phyloP scores from a whole-genome alignment of 768 basidiomycete genomes.

The Macrolepiota dolichaula region DNA sequence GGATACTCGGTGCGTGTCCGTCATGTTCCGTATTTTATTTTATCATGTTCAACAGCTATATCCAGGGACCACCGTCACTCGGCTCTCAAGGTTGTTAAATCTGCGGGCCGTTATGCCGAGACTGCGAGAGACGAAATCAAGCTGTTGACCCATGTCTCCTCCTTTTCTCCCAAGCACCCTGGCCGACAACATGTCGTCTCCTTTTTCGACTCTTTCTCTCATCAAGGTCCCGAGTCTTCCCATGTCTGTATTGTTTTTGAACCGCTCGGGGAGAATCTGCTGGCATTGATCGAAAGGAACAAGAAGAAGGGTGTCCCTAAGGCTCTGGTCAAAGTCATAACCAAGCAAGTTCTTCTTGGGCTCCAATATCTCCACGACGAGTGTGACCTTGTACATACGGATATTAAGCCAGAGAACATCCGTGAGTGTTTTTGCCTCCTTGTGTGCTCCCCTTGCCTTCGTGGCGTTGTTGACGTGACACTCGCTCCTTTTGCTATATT shows the following conservation, averaged over 20 bases:
- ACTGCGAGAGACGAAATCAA: conserved; percentile 97
- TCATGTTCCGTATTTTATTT: conserved; percentile 1
- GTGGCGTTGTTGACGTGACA: conserved; percentile 10
- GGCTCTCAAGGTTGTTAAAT: conserved; percentile 94
- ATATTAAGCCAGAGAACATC: conserved; percentile 95
- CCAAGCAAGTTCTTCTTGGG: conserved; percentile 83
- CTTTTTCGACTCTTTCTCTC: conserved; percentile 87
- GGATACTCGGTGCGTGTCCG: conserved; percentile 57
- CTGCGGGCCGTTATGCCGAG: conserved; percentile 91
- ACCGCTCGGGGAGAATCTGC: conserved; percentile 76
- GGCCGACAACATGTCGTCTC: conserved; percentile 82
- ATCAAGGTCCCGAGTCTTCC: conserved; percentile 63
- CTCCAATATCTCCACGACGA: conserved; percentile 91
- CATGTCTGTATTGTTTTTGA: conserved; percentile 94
- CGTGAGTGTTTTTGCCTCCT: conserved; percentile 46
- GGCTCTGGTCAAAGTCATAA: conserved; percentile 79
- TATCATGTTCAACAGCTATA: conserved; percentile 8
- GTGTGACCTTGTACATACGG: conserved; percentile 90
- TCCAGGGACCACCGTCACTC: conserved; percentile 71
- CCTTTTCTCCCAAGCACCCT: conserved; percentile 69
- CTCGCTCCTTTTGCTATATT: conserved; percentile 24
- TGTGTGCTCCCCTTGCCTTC: conserved; percentile 2
- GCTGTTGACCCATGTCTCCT: conserved; percentile 72
- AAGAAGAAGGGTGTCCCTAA: conserved; percentile 83
- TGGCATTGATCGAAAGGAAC: conserved; percentile 71